Conservation (phyloP, 495 filamentous ascomycete genomes). For the Thozetella sp. region DNA sequence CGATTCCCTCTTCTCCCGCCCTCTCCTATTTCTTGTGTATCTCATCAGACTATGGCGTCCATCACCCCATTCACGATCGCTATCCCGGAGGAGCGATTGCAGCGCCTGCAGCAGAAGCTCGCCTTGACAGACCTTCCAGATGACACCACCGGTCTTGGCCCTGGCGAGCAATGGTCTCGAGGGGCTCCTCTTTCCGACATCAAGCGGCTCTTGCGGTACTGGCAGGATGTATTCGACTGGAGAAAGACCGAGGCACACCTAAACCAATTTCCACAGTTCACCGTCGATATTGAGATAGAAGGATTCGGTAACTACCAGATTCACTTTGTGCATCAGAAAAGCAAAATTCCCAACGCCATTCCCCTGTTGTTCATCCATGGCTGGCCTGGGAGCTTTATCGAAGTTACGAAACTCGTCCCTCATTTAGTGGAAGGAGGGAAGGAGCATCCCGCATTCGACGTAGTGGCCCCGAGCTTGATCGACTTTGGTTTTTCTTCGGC, state of each 20-base stretch:
- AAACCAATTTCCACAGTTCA: constrained; percentile 60
- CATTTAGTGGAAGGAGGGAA: constrained; percentile 41
- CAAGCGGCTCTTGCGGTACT: constrained; percentile 49
- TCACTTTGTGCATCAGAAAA: constrained; percentile 57
- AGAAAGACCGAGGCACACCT: constrained; percentile 42
- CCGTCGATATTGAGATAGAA: constrained; percentile 46
- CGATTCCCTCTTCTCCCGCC: not conserved
- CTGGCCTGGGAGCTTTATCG: constrained; percentile 71
- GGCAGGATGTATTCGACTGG: constrained; percentile 50
- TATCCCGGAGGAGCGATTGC: constrained; percentile 22
- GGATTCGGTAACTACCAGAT: constrained; percentile 48
- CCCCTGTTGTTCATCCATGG: constrained; percentile 61
- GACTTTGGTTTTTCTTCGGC: not conserved
- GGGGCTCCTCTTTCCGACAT: constrained; percentile 54
- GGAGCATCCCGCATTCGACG: constrained; percentile 56
- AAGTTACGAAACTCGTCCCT: constrained; percentile 65
- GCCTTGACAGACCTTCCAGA: constrained; percentile 23
- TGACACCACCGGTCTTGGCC: constrained; percentile 24
- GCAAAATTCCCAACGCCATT: constrained; percentile 40
- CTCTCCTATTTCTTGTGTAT: not conserved
- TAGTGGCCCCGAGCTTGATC: constrained; percentile 66
- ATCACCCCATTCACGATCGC: constrained; percentile 33
- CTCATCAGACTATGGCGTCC: not conserved
- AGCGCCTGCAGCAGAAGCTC: constrained; percentile 30
- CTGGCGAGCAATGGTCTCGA: constrained; percentile 26